These are phyloP conservation scores for Vaccinium macrocarpon DNA, from an alignment of 148 eudicot genomes.

Conservation along the genomic window DNA sequence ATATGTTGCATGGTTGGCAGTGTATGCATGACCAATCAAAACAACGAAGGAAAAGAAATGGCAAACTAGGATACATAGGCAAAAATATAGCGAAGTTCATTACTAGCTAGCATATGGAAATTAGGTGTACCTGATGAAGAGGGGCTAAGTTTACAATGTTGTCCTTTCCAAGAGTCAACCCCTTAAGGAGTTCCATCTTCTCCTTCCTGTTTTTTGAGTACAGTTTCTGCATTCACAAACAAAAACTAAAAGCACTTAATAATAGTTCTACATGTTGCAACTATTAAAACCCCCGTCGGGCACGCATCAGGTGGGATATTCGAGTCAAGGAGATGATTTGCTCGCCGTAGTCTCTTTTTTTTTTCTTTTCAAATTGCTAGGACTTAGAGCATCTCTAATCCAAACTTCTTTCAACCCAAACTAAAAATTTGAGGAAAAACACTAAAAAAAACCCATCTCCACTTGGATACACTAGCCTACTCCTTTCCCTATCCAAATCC, in stretches of 20 bases:
- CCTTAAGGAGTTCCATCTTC: constrained; percentile 56
- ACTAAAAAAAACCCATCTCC: no score
- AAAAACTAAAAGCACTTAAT: neutral
- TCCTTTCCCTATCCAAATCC: no score
- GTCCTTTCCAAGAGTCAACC: constrained; percentile 36
- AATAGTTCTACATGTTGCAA: neutral
- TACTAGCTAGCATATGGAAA: neutral
- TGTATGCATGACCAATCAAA: neutral
- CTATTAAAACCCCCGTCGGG: no score
- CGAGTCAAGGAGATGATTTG: no score
- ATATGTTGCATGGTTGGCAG: neutral
- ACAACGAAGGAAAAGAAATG: neutral
- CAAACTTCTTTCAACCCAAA: no score
- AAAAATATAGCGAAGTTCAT: no score
- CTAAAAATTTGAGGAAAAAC: no score
- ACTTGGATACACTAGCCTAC: no score
- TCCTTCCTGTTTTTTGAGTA: constrained; percentile 45
- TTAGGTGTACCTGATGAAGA: constrained; percentile 38
- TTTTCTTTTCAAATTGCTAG: no score
- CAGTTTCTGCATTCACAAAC: constrained; percentile 29
- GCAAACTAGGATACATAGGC: neutral
- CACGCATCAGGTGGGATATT: no score
- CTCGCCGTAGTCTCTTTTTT: no score
- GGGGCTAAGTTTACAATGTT: constrained; percentile 32
- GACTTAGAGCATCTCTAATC: no score